Percentiles rank a stretch among this genome's conserved stretches.
phyloP scores from a whole-genome alignment of 2,329 filamentous ascomycete genomes.

The Parafenestella ontariensis region DNA sequence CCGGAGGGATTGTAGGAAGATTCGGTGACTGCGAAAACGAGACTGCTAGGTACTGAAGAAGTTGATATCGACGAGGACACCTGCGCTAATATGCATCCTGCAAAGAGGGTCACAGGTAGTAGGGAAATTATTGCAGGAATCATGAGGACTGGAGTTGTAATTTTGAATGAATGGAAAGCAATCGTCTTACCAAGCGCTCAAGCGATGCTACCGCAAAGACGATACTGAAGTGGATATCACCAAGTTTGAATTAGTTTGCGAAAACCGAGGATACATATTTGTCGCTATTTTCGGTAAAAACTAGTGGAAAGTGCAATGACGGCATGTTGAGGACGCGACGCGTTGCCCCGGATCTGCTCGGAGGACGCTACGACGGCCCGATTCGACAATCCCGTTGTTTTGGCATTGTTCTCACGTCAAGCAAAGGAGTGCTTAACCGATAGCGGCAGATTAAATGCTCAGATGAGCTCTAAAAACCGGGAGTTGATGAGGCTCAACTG shows the following conservation, averaged over 20 bases:
- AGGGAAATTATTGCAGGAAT: conserved; percentile 11
- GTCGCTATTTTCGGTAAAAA: conserved; percentile 5
- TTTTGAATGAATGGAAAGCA: conserved; percentile 16
- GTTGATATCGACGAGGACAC: conserved; percentile 13
- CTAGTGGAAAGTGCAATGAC: conserved; percentile 25
- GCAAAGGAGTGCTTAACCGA: background rate
- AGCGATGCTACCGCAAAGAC: conserved; percentile 2
- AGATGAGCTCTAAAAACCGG: background rate
- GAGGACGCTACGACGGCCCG: conserved; percentile 11
- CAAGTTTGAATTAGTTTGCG: background rate
- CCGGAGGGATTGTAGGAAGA: background rate
- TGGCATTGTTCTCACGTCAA: background rate
- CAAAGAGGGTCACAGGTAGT: conserved; percentile 7
- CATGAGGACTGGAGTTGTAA: conserved; percentile 16
- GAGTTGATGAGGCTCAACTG: background rate
- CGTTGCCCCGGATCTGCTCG: conserved; percentile 23
- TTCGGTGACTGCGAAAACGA: conserved; percentile 1
- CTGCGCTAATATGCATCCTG: conserved; percentile 18
- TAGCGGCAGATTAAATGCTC: background rate
- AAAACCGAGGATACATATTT: background rate
- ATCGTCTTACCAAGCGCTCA: conserved; percentile 5
- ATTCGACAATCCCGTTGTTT: conserved; percentile 5
- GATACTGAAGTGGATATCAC: background rate
- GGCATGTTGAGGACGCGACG: conserved; percentile 17
- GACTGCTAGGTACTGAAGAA: conserved; percentile 15